Evolutionary conservation across 148 eudicot species (phyloP).

Genomic region (Rheum nobile): DNA sequence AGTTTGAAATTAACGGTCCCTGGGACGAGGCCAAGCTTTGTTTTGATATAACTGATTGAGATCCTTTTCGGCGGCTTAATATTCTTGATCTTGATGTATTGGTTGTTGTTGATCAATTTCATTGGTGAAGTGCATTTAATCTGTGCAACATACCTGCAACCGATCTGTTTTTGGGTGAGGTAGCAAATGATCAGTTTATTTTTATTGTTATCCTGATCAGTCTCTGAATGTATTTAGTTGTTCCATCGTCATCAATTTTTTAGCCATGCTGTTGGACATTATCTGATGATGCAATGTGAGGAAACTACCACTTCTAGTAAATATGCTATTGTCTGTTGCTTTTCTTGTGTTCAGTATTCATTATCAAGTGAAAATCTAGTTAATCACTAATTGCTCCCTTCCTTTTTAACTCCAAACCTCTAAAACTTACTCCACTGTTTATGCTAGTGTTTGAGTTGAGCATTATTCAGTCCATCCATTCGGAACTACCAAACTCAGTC

Average conservation of each 20-base stretch:
- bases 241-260: background rate
- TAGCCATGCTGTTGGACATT: background rate
- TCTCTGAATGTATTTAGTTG: background rate
- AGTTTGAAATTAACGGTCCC: slow-evolving; percentile 94
- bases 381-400: background rate
- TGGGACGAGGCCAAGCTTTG: slow-evolving; percentile 98
- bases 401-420: too few species aligned
- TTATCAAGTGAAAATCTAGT: background rate
- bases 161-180: background rate
- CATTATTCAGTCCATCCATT: too few species aligned
- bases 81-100: background rate
- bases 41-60: slow-evolving; percentile 63
- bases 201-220: background rate
- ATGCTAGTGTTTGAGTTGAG: too few species aligned
- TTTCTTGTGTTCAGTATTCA: background rate
- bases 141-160: background rate
- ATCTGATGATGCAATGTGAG: background rate
- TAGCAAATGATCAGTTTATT: background rate
- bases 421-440: too few species aligned
- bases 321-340: background rate
- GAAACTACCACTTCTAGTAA: background rate
- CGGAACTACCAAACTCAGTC: too few species aligned
- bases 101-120: too few species aligned
- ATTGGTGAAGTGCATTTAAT: too few species aligned
- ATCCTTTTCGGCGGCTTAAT: background rate